Evolutionary conservation across 805 yeast genomes (phyloP).

Genomic region (Candida takata): DNA sequence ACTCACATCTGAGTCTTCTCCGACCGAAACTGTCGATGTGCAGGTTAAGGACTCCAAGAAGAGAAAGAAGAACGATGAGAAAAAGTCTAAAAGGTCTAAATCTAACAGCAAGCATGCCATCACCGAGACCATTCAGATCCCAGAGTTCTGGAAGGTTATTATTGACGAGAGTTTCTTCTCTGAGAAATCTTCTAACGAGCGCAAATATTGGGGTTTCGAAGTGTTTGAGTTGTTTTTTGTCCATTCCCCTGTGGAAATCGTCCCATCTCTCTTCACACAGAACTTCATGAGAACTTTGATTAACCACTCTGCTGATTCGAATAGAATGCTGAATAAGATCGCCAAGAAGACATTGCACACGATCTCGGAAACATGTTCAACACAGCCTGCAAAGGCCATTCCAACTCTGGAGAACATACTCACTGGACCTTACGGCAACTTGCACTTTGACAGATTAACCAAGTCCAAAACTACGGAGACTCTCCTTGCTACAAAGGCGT

Average conservation of each 20-base stretch:
- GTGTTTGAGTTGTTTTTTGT: slow-evolving; percentile 48
- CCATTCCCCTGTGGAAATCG: slow-evolving; percentile 18
- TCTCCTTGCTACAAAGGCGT: slow-evolving; percentile 6
- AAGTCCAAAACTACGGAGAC: slow-evolving; percentile 58
- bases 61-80: slow-evolving; percentile 29
- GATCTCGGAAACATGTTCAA: slow-evolving; percentile 33
- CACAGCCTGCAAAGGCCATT: slow-evolving; percentile 29
- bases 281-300: slow-evolving; percentile 68
- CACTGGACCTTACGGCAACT: slow-evolving; percentile 42
- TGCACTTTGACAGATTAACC: slow-evolving; percentile 71
- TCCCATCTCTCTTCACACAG: slow-evolving; percentile 40
- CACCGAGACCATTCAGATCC: slow-evolving; percentile 28
- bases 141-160: slow-evolving; percentile 73
- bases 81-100: slow-evolving; percentile 18
- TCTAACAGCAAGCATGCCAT: slow-evolving; percentile 13
- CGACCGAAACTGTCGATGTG: slow-evolving; percentile 18
- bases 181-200: slow-evolving; percentile 70
- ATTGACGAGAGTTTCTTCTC: slow-evolving; percentile 79
- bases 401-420: slow-evolving; percentile 31
- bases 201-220: slow-evolving; percentile 83
- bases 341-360: slow-evolving; percentile 46
- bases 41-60: slow-evolving; percentile 30
- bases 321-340: slow-evolving; percentile 59
- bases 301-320: slow-evolving; percentile 64
- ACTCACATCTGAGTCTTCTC: slow-evolving; percentile 8